Evolutionary conservation across 164 flowering plant species (phyloP).

Genomic region (Aristolochia californica): DNA sequence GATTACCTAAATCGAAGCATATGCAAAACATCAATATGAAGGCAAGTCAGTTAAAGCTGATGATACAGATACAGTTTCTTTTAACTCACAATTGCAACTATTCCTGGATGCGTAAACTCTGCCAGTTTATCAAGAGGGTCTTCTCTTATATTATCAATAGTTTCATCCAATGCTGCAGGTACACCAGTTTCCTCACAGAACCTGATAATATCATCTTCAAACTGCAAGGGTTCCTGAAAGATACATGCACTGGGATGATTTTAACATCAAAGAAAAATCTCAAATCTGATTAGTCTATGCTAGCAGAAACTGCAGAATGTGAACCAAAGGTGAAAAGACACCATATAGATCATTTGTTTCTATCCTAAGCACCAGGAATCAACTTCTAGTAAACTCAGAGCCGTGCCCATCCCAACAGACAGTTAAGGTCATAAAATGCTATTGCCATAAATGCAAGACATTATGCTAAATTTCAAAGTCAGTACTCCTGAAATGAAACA

Average conservation of each 20-base stretch:
- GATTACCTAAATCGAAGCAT: constrained; percentile 46
- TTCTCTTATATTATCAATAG: constrained; percentile 44
- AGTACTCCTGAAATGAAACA: not conserved
- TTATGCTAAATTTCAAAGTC: no score
- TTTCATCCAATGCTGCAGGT: constrained; percentile 91
- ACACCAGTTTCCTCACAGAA: constrained; percentile 83
- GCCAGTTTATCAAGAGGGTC: constrained; percentile 42
- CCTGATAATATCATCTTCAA: constrained; percentile 63
- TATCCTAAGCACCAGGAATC: no score
- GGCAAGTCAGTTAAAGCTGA: not conserved
- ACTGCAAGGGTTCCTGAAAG: constrained; percentile 75
- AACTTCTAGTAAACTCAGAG: no score
- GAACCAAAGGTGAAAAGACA: no score
- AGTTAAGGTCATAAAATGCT: no score
- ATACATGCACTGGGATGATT: not conserved
- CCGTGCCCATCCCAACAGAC: no score
- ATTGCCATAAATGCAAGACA: no score
- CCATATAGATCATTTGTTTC: no score
- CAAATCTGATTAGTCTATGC: no score
- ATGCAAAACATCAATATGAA: constrained; percentile 1
- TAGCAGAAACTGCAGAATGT: no score
- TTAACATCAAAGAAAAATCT: no score
- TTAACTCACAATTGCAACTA: constrained; percentile 77
- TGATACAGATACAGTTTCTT: not conserved
- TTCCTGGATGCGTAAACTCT: constrained; percentile 56